These are phyloP conservation scores for Nakazawaea molendinolei DNA, from an alignment of 805 yeast species.

Conservation along the genomic window DNA sequence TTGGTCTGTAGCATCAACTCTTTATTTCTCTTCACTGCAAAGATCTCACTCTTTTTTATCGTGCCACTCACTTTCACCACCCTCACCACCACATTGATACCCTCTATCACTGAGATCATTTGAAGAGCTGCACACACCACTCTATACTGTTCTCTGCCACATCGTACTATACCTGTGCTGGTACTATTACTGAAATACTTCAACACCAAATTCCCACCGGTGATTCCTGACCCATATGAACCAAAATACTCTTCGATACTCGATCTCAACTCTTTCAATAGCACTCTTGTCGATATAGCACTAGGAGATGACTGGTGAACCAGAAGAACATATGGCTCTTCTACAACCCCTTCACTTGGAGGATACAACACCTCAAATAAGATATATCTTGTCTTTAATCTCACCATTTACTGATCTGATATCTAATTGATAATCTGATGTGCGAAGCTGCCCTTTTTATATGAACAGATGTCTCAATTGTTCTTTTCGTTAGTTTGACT, in stretches of 20 bases:
- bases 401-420: slow-evolving; percentile 55
- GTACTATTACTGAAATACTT: slow-evolving; percentile 81
- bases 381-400: slow-evolving; percentile 79
- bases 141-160: slow-evolving; percentile 58
- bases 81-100: slow-evolving; percentile 43
- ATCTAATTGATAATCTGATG: too few species aligned
- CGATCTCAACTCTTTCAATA: slow-evolving; percentile 48
- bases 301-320: slow-evolving; percentile 47
- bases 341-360: slow-evolving; percentile 13
- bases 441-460: too few species aligned
- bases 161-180: slow-evolving; percentile 77
- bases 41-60: slow-evolving; percentile 74
- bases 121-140: slow-evolving; percentile 62
- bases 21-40: slow-evolving; percentile 47
- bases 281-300: slow-evolving; percentile 38
- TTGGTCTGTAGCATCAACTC: slow-evolving; percentile 23
- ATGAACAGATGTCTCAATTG: too few species aligned
- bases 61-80: slow-evolving; percentile 79
- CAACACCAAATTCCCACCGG: slow-evolving; percentile 51
- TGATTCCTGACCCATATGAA: slow-evolving; percentile 65
- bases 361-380: slow-evolving; percentile 77
- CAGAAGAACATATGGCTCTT: slow-evolving; percentile 29
- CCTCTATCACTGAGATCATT: slow-evolving; percentile 44
- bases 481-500: too few species aligned
- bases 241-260: slow-evolving; percentile 66